Conservation (phyloP, 176 grass and related monocot species). For the Carex kokanica region DNA sequence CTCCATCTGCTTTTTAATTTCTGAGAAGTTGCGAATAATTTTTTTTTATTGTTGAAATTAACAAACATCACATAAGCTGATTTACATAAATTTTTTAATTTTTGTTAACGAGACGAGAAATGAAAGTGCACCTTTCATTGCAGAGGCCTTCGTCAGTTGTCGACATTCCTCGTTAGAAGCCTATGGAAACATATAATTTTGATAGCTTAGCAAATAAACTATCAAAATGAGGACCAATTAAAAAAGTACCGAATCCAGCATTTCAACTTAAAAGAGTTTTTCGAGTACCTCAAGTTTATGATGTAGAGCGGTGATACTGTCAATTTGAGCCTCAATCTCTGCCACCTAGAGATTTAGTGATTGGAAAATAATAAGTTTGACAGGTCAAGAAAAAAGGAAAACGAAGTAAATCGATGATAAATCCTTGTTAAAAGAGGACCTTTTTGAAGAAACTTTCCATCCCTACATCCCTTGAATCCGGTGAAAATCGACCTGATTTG, state of each 20-base stretch:
- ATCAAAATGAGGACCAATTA: neutral
- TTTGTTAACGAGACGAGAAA: neutral
- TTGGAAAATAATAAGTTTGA: neutral
- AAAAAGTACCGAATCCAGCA: neutral
- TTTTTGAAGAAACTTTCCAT: slow-evolving; percentile 45
- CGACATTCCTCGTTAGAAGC: slow-evolving; percentile 38
- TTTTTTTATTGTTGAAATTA: neutral
- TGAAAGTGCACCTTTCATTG: slow-evolving; percentile 36
- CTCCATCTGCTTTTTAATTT: slow-evolving; percentile 47
- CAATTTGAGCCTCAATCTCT: slow-evolving; percentile 44
- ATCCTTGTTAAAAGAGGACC: slow-evolving; percentile 7
- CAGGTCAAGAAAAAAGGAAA: neutral
- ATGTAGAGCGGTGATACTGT: slow-evolving; percentile 26
- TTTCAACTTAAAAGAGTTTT: neutral
- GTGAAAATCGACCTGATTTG: slow-evolving; percentile 18
- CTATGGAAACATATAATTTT: slow-evolving; percentile 19
- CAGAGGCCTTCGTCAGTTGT: slow-evolving; percentile 37
- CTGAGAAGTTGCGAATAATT: slow-evolving; percentile 7
- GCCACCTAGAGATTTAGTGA: slow-evolving; percentile 30
- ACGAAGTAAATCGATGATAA: neutral
- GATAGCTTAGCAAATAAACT: neutral
- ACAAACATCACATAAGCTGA: neutral
- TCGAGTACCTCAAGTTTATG: slow-evolving; percentile 38
- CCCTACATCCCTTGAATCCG: slow-evolving; percentile 28
- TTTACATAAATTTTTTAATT: neutral